These are phyloP conservation scores for Cyberlindnera mycetangii DNA, from an alignment of 805 yeast species.

Conservation along the genomic window DNA sequence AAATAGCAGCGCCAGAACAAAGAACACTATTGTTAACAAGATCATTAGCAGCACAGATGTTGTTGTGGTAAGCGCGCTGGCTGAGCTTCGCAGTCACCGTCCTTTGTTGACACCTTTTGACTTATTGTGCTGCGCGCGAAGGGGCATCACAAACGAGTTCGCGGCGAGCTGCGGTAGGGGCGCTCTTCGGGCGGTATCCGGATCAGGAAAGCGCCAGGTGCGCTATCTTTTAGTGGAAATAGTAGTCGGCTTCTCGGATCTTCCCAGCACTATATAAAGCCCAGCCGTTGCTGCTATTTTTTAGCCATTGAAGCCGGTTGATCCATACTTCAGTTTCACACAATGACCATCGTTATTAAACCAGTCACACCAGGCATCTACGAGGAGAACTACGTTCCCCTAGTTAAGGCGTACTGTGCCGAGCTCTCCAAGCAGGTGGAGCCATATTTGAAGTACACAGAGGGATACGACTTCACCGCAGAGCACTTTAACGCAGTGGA, in stretches of 20 bases:
- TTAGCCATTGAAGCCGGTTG: no score
- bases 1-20: conserved; percentile 16
- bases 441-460: conserved; percentile 20
- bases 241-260: no score
- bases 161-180: conserved; percentile 1
- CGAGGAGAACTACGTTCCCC: conserved; percentile 23
- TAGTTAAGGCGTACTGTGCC: conserved; percentile 20
- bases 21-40: conserved; percentile 21
- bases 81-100: no score
- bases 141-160: conserved; percentile 1
- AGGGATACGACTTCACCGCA: conserved; percentile 16
- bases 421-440: conserved; percentile 19
- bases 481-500: conserved; percentile 26
- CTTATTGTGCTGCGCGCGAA: no score
- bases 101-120: no score
- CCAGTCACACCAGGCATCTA: conserved; percentile 6
- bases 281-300: no score
- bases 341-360: conserved; percentile 3
- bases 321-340: no score
- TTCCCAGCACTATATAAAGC: no score
- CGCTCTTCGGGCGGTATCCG: not conserved
- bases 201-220: conserved; percentile 5
- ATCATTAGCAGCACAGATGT: conserved; percentile 16
- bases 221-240: conserved; percentile 2
- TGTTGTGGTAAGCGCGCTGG: no score